Evolutionary conservation across 148 eudicot species (phyloP).

Genomic region (Fagopyrum tataricum): DNA sequence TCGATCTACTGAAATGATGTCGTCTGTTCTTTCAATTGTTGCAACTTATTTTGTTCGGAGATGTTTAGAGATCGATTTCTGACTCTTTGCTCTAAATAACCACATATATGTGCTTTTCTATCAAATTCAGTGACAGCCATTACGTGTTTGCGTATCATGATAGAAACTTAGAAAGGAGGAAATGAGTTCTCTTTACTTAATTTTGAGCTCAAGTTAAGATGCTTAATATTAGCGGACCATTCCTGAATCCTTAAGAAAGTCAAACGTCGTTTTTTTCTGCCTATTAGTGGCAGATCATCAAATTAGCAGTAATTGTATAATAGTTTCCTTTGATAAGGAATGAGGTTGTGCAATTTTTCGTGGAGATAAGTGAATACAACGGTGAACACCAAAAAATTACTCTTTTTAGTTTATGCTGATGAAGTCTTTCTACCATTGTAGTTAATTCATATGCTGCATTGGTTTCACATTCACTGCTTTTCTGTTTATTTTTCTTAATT

Average conservation of each 20-base stretch:
- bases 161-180: background rate
- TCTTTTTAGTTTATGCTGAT: background rate
- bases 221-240: background rate
- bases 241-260: background rate
- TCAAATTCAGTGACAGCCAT: background rate
- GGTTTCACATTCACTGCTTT: background rate
- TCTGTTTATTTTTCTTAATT: background rate
- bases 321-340: background rate
- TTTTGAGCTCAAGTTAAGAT: background rate
- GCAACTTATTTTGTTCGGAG: background rate
- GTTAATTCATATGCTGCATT: background rate
- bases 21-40: background rate
- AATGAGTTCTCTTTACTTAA: background rate
- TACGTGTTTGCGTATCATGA: background rate
- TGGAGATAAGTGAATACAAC: background rate
- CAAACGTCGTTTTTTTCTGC: background rate
- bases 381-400: background rate
- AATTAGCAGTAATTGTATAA: background rate
- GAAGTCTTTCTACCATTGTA: background rate
- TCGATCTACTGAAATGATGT: conserved; percentile 1
- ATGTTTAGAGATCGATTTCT: background rate
- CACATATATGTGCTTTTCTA: background rate
- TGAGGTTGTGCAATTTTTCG: background rate
- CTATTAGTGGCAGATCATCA: background rate
- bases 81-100: background rate